A percentile compares a stretch with the other conserved stretches of the same genome.
These are phyloP conservation scores for Hanseniaspora vineae DNA, from an alignment of 805 yeast species.

Conservation along the genomic window DNA sequence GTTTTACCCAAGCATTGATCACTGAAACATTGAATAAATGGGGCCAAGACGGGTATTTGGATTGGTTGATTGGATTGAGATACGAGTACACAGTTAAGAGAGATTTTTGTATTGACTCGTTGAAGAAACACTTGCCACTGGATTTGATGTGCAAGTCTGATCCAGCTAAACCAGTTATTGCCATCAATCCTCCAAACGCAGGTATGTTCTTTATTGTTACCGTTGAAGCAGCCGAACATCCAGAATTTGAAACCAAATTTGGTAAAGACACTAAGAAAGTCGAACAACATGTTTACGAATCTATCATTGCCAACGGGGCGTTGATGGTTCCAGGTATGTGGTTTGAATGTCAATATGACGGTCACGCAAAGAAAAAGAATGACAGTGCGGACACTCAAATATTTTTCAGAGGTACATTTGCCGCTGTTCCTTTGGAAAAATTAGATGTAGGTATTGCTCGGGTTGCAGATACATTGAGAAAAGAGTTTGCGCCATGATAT, in stretches of 20 bases:
- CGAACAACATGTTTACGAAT: slow-evolving; percentile 51
- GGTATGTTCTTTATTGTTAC: slow-evolving; percentile 77
- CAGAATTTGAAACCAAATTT: slow-evolving; percentile 47
- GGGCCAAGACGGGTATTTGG: slow-evolving; percentile 83
- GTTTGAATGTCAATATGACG: too few relatives aligned
- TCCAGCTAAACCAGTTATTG: slow-evolving; percentile 18
- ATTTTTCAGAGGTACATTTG: slow-evolving; percentile 81
- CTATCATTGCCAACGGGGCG: slow-evolving; percentile 45
- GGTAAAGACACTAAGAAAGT: slow-evolving; percentile 48
- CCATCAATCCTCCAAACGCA: slow-evolving; percentile 53
- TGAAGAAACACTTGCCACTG: slow-evolving; percentile 44
- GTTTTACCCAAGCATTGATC: slow-evolving; percentile 61
- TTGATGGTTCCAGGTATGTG: slow-evolving; percentile 76
- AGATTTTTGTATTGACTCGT: slow-evolving; percentile 71
- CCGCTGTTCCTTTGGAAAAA: slow-evolving; percentile 64
- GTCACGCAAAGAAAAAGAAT: too few relatives aligned
- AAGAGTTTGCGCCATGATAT: slow-evolving; percentile 29
- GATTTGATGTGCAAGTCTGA: slow-evolving; percentile 13
- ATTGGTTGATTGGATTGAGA: slow-evolving; percentile 80
- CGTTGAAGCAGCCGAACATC: slow-evolving; percentile 71
- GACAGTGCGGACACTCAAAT: slow-evolving; percentile 33
- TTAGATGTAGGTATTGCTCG: slow-evolving; percentile 52
- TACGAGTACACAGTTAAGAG: slow-evolving; percentile 78
- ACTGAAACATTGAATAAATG: slow-evolving; percentile 65
- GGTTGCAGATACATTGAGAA: slow-evolving; percentile 49